These are phyloP conservation scores for Dalbergia cochinchinensis DNA, from an alignment of 306 rosid genomes.

Conservation along the genomic window DNA sequence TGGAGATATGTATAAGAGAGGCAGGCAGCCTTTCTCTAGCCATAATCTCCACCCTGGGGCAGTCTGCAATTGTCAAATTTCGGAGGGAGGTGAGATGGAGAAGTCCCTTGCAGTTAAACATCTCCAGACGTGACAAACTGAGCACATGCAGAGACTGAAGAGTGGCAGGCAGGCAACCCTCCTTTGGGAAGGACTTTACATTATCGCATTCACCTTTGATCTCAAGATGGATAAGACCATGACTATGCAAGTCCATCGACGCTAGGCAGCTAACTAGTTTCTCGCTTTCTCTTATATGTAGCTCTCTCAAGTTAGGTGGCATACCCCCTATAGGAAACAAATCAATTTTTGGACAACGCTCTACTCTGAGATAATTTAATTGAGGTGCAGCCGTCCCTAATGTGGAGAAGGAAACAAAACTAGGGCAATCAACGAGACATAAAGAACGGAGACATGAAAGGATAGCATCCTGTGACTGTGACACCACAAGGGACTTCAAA, in stretches of 20 bases:
- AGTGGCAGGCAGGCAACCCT: conserved; percentile 24
- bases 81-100: conserved; percentile 28
- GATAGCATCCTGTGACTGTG: neutral
- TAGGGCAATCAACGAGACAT: fast-evolving
- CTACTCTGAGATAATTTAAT: neutral
- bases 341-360: neutral
- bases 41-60: conserved; percentile 23
- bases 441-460: neutral
- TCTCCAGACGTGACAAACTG: neutral
- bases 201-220: neutral
- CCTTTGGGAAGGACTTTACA: neutral
- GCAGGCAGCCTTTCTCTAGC: conserved; percentile 34
- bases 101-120: conserved; percentile 21
- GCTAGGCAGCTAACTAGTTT: neutral
- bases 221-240: neutral
- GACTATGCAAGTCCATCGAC: neutral
- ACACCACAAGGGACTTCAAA: conserved; percentile 1
- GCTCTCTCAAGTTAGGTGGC: neutral
- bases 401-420: neutral
- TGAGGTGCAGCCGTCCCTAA: conserved; percentile 3
- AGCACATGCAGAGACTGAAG: neutral
- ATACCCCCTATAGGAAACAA: neutral
- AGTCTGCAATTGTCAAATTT: neutral
- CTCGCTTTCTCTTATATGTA: neutral
- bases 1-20: neutral